Conservation (phyloP, 2,329 filamentous ascomycete species). For the Stenocarpella maydis region DNA sequence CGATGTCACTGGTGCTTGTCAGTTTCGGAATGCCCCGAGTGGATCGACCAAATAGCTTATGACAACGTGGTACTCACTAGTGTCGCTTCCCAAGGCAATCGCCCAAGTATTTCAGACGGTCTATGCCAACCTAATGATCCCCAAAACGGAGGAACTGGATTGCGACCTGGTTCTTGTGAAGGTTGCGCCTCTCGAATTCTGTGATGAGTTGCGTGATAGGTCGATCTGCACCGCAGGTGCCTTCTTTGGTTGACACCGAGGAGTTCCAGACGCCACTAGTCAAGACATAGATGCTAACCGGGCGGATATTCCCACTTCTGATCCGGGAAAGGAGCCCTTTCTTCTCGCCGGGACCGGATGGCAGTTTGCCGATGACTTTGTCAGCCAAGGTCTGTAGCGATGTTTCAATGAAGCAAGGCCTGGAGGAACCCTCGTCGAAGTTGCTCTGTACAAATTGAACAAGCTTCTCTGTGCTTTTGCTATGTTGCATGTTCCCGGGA, state of each 20-base stretch:
- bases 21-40: not conserved
- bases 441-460: not conserved
- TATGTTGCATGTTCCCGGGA: not conserved
- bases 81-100: not conserved
- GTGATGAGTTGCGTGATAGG: not conserved
- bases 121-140: not conserved
- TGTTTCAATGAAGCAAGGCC: not conserved
- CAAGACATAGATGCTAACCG: slow-evolving; percentile 18
- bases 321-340: not conserved
- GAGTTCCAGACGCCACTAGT: slow-evolving; percentile 15
- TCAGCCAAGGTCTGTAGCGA: not conserved
- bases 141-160: slow-evolving; percentile 19
- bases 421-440: not conserved
- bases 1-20: slow-evolving; percentile 36
- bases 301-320: not conserved
- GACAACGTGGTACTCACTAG: not conserved
- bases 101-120: not conserved
- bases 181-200: not conserved
- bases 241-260: not conserved
- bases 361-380: not conserved
- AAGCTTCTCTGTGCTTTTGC: not conserved
- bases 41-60: too few relatives aligned
- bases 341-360: not conserved
- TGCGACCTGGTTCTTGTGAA: slow-evolving; percentile 7
- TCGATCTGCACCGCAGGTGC: not conserved